Percentiles rank a stretch among this genome's conserved stretches.
Evolutionary conservation across 129 eudicot species (phyloP).

Genomic region (Erigeron canadensis): DNA sequence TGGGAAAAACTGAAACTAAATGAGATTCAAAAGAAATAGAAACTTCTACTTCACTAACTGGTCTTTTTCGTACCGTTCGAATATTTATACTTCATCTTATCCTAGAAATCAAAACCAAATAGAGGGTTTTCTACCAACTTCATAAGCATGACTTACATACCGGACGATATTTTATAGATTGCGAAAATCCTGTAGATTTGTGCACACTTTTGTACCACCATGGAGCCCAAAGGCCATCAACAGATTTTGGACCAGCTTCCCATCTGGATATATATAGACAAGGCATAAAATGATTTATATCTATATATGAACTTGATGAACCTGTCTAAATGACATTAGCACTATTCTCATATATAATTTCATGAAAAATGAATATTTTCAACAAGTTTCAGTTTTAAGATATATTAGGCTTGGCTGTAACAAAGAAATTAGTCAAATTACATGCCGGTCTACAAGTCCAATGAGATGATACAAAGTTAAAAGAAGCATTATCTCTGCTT

Average conservation of each 20-base stretch:
- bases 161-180: conserved; percentile 56
- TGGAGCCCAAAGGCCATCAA: conserved; percentile 97
- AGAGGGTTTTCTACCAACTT: neutral
- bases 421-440: too few relatives aligned
- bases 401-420: too few relatives aligned
- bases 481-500: too few relatives aligned
- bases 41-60: neutral
- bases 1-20: neutral
- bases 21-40: neutral
- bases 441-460: too few relatives aligned
- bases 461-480: too few relatives aligned
- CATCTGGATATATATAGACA: conserved; percentile 56
- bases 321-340: neutral
- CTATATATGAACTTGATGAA: neutral
- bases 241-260: conserved; percentile 90
- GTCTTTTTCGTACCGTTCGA: neutral
- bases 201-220: conserved; percentile 91
- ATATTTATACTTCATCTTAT: neutral
- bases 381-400: too few relatives aligned
- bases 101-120: neutral
- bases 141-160: conserved; percentile 43
- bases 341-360: neutral
- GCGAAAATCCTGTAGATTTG: conserved; percentile 64
- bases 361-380: neutral
- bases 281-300: neutral